A percentile compares a stretch with the other conserved stretches of the same genome.
Conservation (phyloP, 208 protist genomes). For the Wallacemonas sp. region DNA sequence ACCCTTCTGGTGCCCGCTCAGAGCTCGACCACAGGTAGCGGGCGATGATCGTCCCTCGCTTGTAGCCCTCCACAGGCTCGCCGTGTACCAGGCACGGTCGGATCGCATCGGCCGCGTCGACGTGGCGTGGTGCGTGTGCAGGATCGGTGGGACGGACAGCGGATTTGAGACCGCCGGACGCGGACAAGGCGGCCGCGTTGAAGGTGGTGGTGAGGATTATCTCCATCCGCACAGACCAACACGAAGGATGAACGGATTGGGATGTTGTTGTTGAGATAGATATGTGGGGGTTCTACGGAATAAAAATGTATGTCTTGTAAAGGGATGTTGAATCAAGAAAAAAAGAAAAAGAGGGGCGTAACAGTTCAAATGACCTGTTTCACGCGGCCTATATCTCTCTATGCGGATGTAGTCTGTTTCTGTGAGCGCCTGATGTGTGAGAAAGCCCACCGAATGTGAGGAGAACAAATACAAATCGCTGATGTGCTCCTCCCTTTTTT, state of each 20-base stretch:
- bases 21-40: slow-evolving; percentile 22
- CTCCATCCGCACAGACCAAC: slow-evolving; percentile 21
- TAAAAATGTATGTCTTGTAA: neutral
- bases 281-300: too few species aligned
- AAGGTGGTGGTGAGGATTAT: slow-evolving; percentile 25
- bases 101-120: neutral
- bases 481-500: too few species aligned
- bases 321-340: neutral
- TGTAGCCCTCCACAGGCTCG: slow-evolving; percentile 25
- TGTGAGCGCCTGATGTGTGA: too few species aligned
- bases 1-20: neutral
- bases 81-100: slow-evolving; percentile 20
- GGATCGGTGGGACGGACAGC: neutral
- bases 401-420: too few species aligned
- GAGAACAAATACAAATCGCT: too few species aligned
- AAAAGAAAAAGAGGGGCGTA: neutral
- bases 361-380: too few species aligned
- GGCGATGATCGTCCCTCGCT: slow-evolving; percentile 24
- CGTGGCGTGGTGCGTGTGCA: neutral
- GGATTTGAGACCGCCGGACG: slow-evolving; percentile 24
- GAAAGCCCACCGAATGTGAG: too few species aligned
- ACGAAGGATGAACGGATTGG: too few species aligned
- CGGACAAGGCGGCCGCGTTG: slow-evolving; percentile 24
- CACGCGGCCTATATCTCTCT: too few species aligned
- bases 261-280: too few species aligned